Evolutionary conservation across 148 eudicot genomes (phyloP).

Genomic region (Nepenthes gracilis): DNA sequence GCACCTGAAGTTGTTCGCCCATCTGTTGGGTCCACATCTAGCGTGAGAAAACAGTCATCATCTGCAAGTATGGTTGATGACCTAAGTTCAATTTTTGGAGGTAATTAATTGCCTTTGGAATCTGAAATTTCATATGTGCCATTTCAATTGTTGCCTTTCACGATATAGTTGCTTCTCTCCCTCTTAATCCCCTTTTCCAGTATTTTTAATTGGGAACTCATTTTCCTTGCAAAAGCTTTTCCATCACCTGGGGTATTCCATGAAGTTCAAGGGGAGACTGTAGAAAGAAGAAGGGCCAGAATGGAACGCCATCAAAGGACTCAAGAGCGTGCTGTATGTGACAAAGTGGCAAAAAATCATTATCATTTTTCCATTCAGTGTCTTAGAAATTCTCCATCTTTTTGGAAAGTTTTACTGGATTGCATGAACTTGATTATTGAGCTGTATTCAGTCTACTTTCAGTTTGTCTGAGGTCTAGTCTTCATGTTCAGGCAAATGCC

Average conservation of each 20-base stretch:
- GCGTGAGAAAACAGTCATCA: conserved; percentile 31
- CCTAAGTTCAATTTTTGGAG: conserved; percentile 37
- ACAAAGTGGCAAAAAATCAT: background rate
- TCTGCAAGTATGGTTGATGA: conserved; percentile 38
- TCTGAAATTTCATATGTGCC: background rate
- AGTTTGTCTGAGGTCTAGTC: background rate
- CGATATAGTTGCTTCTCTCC: background rate
- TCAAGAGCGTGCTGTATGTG: conserved; percentile 42
- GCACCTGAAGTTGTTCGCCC: conserved; percentile 20
- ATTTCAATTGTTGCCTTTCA: background rate
- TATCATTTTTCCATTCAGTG: background rate
- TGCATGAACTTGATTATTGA: background rate
- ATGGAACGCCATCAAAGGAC: conserved; percentile 43
- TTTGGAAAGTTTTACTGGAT: background rate
- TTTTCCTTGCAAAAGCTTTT: conserved; percentile 21
- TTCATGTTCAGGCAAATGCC: conserved; percentile 32
- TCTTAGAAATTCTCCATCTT: background rate
- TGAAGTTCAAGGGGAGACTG: conserved; percentile 33
- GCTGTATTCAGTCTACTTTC: background rate
- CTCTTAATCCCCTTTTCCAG: background rate
- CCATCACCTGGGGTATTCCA: conserved; percentile 29
- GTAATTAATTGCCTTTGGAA: conserved; percentile 7
- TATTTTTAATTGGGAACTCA: background rate
- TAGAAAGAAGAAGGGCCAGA: conserved; percentile 38
- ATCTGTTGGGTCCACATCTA: conserved; percentile 25